Percentiles rank a stretch among this genome's conserved stretches.
phyloP scores from a whole-genome alignment of 495 filamentous ascomycete genomes.

The Trichoderma parareesei region DNA sequence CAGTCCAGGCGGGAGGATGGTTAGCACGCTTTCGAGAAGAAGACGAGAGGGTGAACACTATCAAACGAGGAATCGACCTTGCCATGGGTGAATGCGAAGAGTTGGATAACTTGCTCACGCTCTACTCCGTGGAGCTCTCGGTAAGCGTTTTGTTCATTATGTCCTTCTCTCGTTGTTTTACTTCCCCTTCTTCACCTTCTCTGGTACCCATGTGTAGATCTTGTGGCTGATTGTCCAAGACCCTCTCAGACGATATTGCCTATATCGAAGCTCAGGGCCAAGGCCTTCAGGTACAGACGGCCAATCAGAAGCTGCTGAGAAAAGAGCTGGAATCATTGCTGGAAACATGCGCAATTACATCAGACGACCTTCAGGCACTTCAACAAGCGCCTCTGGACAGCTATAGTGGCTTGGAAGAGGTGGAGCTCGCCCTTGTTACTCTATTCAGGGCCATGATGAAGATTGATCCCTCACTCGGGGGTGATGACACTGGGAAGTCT shows the following conservation, averaged over 20 bases:
- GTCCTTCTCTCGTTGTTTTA: too few species aligned
- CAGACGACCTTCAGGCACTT: constrained; percentile 62
- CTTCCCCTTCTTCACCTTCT: too few species aligned
- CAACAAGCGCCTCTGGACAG: constrained; percentile 67
- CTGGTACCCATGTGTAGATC: too few species aligned
- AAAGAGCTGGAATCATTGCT: constrained; percentile 76
- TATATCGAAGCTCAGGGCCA: constrained; percentile 97
- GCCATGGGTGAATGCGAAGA: constrained; percentile 92
- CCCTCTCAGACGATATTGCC: constrained; percentile 86
- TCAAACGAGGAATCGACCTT: constrained; percentile 76
- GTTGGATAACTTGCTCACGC: constrained; percentile 81
- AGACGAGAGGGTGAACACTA: constrained; percentile 75
- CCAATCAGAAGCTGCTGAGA: constrained; percentile 91
- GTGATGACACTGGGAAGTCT: constrained; percentile 41
- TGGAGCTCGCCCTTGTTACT: constrained; percentile 68
- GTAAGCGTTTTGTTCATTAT: constrained; percentile 41
- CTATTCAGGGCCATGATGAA: constrained; percentile 92
- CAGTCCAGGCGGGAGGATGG: constrained; percentile 89
- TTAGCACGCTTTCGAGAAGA: constrained; percentile 79
- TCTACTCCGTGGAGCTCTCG: constrained; percentile 89
- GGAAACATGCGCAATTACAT: constrained; percentile 78
- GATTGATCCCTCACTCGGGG: constrained; percentile 72
- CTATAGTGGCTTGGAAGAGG: constrained; percentile 58
- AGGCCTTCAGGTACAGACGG: constrained; percentile 91
- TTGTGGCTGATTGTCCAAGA: constrained; percentile 52